Percentiles rank a stretch among this genome's conserved stretches.
Evolutionary conservation across 2,329 filamentous ascomycete species (phyloP).

Genomic region (Neonectria neomacrospora): DNA sequence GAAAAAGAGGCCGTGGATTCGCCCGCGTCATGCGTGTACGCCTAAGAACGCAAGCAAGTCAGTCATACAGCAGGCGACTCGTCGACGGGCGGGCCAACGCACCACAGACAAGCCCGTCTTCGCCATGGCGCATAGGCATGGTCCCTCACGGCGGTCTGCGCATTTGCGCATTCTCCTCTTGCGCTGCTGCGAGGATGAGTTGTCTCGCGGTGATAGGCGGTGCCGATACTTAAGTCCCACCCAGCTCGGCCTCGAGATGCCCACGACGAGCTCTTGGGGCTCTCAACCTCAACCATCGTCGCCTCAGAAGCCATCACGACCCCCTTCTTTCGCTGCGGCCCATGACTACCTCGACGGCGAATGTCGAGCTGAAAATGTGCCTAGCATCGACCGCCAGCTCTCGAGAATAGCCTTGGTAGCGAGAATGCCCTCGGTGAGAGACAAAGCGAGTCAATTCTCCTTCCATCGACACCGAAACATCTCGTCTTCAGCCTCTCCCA

Average conservation of each 20-base stretch:
- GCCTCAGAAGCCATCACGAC: not conserved
- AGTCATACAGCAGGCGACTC: slow-evolving; percentile 37
- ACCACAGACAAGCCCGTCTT: not conserved
- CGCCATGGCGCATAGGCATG: slow-evolving; percentile 11
- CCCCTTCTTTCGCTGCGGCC: not conserved
- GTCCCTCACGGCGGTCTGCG: slow-evolving; percentile 12
- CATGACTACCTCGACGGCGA: not conserved
- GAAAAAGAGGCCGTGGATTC: slow-evolving; percentile 20
- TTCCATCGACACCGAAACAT: slow-evolving; percentile 27
- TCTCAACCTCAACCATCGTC: slow-evolving; percentile 4
- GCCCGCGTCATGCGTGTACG: slow-evolving; percentile 23
- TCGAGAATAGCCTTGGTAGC: slow-evolving; percentile 41
- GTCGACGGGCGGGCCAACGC: slow-evolving; percentile 4
- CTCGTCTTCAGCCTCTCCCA: slow-evolving; percentile 13
- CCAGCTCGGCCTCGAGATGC: not conserved
- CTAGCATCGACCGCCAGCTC: slow-evolving; percentile 23
- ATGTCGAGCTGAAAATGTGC: slow-evolving; percentile 29
- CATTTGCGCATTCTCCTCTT: slow-evolving; percentile 24
- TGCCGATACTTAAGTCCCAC: slow-evolving; percentile 18
- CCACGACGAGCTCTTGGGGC: slow-evolving; percentile 11
- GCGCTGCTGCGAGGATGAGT: slow-evolving; percentile 16
- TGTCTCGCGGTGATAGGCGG: slow-evolving; percentile 19
- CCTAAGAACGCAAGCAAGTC: slow-evolving; percentile 10
- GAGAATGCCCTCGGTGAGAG: slow-evolving; percentile 45
- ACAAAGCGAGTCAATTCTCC: slow-evolving; percentile 43